Conservation (phyloP, 1,139 yeast species). For the Magnusiomyces ingens region DNA sequence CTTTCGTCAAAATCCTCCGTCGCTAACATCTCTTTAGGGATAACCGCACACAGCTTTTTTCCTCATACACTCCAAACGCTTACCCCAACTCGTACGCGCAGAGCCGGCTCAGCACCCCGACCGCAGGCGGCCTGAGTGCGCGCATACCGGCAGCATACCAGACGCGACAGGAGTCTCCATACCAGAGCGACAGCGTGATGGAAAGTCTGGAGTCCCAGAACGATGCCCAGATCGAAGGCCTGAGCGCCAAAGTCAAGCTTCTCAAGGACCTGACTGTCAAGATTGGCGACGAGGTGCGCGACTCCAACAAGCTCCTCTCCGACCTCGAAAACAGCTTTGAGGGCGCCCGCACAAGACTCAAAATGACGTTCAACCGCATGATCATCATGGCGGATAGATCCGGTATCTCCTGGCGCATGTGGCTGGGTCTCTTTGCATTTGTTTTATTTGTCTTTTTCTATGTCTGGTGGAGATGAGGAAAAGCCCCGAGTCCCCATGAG, state of each 20-base stretch:
- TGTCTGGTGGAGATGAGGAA: conserved; percentile 51
- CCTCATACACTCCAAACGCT: conserved; percentile 28
- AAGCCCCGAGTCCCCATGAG: too few relatives aligned
- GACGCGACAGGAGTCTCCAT: conserved; percentile 36
- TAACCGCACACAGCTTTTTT: conserved; percentile 33
- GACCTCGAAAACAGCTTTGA: conserved; percentile 48
- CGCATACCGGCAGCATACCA: background rate
- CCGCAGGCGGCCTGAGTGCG: conserved; percentile 11
- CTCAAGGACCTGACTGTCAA: conserved; percentile 63
- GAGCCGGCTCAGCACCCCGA: conserved; percentile 6
- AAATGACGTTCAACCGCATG: conserved; percentile 67
- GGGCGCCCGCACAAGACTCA: conserved; percentile 42
- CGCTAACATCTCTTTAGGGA: background rate
- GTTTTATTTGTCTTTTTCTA: conserved; percentile 66
- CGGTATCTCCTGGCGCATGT: conserved; percentile 71
- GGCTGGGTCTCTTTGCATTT: conserved; percentile 62
- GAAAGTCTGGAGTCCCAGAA: conserved; percentile 69
- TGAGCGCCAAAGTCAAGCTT: conserved; percentile 64
- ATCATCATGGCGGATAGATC: conserved; percentile 75
- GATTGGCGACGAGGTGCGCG: conserved; percentile 83
- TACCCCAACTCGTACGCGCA: conserved; percentile 6
- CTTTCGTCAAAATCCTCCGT: background rate
- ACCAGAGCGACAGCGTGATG: conserved; percentile 40
- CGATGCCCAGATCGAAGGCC: conserved; percentile 63
- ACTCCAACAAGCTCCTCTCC: conserved; percentile 56